Evolutionary conservation across 257 asterid species (phyloP), one percentile per base, ranked within the genome.

Genomic region (Lycium ferocissimum): DNA sequence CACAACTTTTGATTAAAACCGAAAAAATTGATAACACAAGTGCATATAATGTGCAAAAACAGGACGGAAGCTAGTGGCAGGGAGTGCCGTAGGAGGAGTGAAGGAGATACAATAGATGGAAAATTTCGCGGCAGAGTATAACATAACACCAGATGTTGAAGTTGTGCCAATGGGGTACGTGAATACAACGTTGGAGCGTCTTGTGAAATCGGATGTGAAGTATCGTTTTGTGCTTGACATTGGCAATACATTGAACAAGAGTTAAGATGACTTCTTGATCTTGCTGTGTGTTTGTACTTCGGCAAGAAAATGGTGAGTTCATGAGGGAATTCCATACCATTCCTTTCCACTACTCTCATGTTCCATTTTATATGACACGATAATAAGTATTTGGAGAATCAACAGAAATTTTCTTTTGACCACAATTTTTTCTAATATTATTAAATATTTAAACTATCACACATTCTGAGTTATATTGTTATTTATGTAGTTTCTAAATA

Each of bases 211-310:
- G 6, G 84, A 87, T 10, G 78, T 87, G 37, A 72, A 82, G 70
- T 88, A 86, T 62, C 83, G 89, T 6, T 88, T 88, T 67, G 89
- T 88, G 9, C 51, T 88, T 59, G 89, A 88, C 73, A 69, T 88
- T 22, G 83, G 85, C 53, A 84, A 67, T 10, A 61, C 89, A 7
- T 57, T 65, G 72, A 47, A 76, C 2, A 43, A 72, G 80, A 45
- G 18, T 43, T 72, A n/a, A n/a, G 13, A 72, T 5, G 58, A 72
- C 38, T n/a, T 72, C 6, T 18, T 72, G 18, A 43, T 72, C 37
- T 9, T 7, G 18, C 20, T n/a, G 18, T 43, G 56, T 71, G 15
- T 43, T n/a, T 43, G 37, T 43, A 9, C 38, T 69, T 69, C 37
- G n/a, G 76, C n/a, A 14, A 35, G 22, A 35, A 83, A 87, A 82